A percentile compares a stretch with the other conserved stretches of the same genome.
phyloP scores from a whole-genome alignment of 2,329 filamentous ascomycete species.

The Botrytis squamosa region DNA sequence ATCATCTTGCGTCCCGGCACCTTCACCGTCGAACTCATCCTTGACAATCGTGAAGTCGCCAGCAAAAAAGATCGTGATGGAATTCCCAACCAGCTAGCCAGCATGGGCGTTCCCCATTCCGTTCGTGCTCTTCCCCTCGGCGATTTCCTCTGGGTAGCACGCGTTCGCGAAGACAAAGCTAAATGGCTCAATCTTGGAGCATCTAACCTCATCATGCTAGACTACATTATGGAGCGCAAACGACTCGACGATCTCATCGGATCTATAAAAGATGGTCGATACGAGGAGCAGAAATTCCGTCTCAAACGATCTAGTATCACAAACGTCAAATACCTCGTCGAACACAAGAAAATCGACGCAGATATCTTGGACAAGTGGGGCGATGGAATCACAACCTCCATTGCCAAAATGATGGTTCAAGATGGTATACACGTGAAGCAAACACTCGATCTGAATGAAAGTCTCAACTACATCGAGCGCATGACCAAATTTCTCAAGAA shows the following conservation, averaged over 20 bases:
- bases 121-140: constrained; percentile 70
- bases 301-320: constrained; percentile 69
- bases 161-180: constrained; percentile 51
- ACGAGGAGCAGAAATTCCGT: constrained; percentile 82
- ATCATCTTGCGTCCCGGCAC: constrained; percentile 61
- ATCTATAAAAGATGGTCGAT: constrained; percentile 79
- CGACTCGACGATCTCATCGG: constrained; percentile 75
- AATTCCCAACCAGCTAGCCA: constrained; percentile 64
- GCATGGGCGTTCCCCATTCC: constrained; percentile 48
- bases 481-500: constrained; percentile 69
- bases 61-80: constrained; percentile 74
- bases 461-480: constrained; percentile 69
- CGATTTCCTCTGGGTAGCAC: constrained; percentile 78
- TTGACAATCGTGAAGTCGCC: constrained; percentile 74
- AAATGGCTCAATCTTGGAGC: constrained; percentile 56
- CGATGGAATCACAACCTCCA: constrained; percentile 72
- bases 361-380: constrained; percentile 56
- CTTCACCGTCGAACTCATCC: constrained; percentile 70
- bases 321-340: constrained; percentile 76
- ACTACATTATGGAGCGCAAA: constrained; percentile 81
- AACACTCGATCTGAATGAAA: constrained; percentile 73
- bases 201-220: constrained; percentile 70
- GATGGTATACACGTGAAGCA: constrained; percentile 77
- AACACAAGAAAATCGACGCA: constrained; percentile 64
- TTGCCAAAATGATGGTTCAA: constrained; percentile 74